Evolutionary conservation across 257 asterid species (phyloP).

Genomic region (Solanum pimpinellifolium): DNA sequence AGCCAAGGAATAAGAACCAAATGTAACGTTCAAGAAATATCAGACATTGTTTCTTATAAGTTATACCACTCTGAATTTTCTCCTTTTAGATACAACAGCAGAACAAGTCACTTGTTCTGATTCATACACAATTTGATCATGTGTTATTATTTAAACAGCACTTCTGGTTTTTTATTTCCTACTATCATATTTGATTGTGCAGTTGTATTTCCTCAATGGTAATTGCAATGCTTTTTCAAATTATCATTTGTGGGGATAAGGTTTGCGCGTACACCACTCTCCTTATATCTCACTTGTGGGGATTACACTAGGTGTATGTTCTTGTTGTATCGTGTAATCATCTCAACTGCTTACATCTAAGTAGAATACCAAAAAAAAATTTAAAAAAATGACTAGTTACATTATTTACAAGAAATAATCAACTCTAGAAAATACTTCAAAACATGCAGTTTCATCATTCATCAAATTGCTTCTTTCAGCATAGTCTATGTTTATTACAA

Average conservation of each 20-base stretch:
- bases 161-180: not conserved
- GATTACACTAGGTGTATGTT: not conserved
- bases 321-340: not conserved
- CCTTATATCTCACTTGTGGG: not conserved
- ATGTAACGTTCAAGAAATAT: not conserved
- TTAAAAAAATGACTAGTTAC: not conserved
- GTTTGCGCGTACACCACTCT: not conserved
- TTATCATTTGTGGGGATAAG: not conserved
- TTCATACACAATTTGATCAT: not conserved
- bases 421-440: not conserved
- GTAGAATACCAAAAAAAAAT: not conserved
- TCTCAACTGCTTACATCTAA: not conserved
- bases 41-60: not conserved
- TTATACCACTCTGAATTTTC: not conserved
- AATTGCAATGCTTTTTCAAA: not conserved
- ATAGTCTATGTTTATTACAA: not conserved
- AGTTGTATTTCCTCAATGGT: not conserved
- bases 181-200: not conserved
- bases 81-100: not conserved
- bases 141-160: not conserved
- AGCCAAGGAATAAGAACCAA: not conserved
- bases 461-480: not conserved
- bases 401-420: not conserved
- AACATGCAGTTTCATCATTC: not conserved
- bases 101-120: not conserved